Percentiles rank a stretch among this genome's conserved stretches.
phyloP scores from a whole-genome alignment of 1,139 yeast species.

The Pichia sp. region DNA sequence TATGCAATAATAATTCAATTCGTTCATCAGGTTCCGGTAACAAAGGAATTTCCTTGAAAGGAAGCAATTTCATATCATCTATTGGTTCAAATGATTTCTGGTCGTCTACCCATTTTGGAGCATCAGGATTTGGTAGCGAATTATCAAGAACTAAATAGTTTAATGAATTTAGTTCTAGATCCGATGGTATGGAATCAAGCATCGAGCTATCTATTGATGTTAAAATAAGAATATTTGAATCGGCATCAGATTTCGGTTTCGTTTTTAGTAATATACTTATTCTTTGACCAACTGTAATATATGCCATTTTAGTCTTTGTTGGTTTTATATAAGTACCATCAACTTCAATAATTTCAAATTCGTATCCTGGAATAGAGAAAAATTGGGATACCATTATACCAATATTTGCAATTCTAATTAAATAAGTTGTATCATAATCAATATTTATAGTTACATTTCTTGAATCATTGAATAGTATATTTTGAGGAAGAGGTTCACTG shows the following conservation, averaged over 20 bases:
- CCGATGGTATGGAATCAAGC: slow-evolving; percentile 55
- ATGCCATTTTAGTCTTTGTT: slow-evolving; percentile 48
- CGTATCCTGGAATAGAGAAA: slow-evolving; percentile 61
- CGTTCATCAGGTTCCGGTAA: slow-evolving; percentile 55
- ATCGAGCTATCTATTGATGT: slow-evolving; percentile 56
- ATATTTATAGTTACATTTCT: slow-evolving; percentile 52
- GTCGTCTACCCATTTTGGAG: slow-evolving; percentile 18
- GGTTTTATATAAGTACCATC: slow-evolving; percentile 68
- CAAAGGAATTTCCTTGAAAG: slow-evolving; percentile 38
- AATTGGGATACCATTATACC: slow-evolving; percentile 74
- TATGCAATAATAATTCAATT: slow-evolving; percentile 51
- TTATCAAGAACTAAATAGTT: slow-evolving; percentile 49
- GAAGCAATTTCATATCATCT: slow-evolving; percentile 54
- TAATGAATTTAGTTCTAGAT: slow-evolving; percentile 47
- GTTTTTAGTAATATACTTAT: slow-evolving; percentile 56
- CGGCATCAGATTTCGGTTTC: slow-evolving; percentile 33
- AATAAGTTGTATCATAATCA: slow-evolving; percentile 55
- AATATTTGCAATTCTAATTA: slow-evolving; percentile 55
- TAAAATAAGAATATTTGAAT: slow-evolving; percentile 54
- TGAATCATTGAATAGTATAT: slow-evolving; percentile 57
- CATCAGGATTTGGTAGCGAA: slow-evolving; percentile 20
- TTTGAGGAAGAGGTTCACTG: slow-evolving; percentile 74
- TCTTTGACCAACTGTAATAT: slow-evolving; percentile 69
- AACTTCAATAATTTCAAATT: slow-evolving; percentile 59
- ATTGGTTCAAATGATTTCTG: slow-evolving; percentile 17